Evolutionary conservation across 495 filamentous ascomycete species (phyloP).

Genomic region (Aspergillus carlsbadensis): DNA sequence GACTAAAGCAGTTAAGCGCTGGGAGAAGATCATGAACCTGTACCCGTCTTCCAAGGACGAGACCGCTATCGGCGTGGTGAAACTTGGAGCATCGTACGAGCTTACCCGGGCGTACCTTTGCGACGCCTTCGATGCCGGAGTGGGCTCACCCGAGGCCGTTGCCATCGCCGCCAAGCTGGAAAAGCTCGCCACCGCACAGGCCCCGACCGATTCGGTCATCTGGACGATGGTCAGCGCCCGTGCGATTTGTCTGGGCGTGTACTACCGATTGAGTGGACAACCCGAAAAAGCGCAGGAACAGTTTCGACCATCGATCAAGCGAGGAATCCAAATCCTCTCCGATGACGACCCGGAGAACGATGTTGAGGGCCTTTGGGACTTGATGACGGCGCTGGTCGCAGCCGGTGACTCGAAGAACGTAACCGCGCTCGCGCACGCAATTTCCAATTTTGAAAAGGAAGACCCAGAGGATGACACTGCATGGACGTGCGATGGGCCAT

Average conservation of each 20-base stretch:
- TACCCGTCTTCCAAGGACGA: slow-evolving; percentile 9
- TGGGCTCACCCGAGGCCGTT: background rate
- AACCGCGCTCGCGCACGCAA: background rate
- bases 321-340: slow-evolving; percentile 4
- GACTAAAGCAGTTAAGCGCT: slow-evolving; percentile 1
- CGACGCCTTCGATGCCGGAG: slow-evolving; percentile 8
- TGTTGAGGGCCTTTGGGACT: background rate
- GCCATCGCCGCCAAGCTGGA: slow-evolving; percentile 1
- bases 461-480: background rate
- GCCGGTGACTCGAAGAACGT: slow-evolving; percentile 3
- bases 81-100: background rate
- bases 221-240: background rate
- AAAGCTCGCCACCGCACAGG: background rate
- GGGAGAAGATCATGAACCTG: slow-evolving; percentile 12
- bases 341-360: slow-evolving; percentile 18
- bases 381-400: background rate
- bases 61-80: slow-evolving; percentile 1
- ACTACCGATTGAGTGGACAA: slow-evolving; percentile 7
- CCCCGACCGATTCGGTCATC: background rate
- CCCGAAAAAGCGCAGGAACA: background rate
- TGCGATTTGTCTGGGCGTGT: slow-evolving; percentile 4
- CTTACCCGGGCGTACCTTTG: slow-evolving; percentile 2
- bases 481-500: slow-evolving; percentile 5
- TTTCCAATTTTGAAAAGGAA: background rate
- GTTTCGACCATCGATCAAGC: slow-evolving; percentile 7